These are phyloP conservation scores for Eucalyptus caleyi DNA, from an alignment of 345 rosid genomes.

Conservation along the genomic window DNA sequence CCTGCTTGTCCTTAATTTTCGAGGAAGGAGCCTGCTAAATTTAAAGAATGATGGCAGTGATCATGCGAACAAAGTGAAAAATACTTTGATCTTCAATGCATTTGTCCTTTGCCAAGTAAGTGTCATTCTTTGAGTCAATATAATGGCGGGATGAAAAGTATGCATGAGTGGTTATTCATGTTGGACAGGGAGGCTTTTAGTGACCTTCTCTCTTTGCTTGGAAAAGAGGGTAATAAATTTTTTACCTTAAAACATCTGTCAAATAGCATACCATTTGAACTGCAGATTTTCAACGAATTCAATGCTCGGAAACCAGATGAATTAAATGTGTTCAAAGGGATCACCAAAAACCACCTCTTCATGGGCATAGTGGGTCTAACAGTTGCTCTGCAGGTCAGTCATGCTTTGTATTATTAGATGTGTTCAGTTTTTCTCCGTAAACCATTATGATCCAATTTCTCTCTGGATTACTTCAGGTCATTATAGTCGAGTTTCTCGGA, in stretches of 20 bases:
- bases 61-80: slow-evolving; percentile 48
- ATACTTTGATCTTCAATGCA: slow-evolving; percentile 86
- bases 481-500: slow-evolving; percentile 45
- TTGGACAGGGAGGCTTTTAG: neutral
- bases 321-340: slow-evolving; percentile 70
- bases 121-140: neutral
- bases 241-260: neutral
- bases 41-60: slow-evolving; percentile 10
- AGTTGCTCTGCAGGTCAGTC: slow-evolving; percentile 54
- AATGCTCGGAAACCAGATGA: slow-evolving; percentile 95
- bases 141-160: neutral
- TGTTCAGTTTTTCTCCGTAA: neutral
- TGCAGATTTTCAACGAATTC: slow-evolving; percentile 94
- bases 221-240: neutral
- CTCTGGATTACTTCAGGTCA: slow-evolving; percentile 25
- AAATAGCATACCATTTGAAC: neutral
- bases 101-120: slow-evolving; percentile 94
- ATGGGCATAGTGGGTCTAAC: slow-evolving; percentile 72
- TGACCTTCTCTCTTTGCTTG: neutral
- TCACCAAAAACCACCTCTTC: slow-evolving; percentile 67
- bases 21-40: slow-evolving; percentile 46
- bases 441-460: neutral
- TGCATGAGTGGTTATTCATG: neutral
- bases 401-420: neutral
- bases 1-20: slow-evolving; percentile 65